phyloP scores from a whole-genome alignment of 495 filamentous ascomycete species.

The Xylaria sp. region DNA sequence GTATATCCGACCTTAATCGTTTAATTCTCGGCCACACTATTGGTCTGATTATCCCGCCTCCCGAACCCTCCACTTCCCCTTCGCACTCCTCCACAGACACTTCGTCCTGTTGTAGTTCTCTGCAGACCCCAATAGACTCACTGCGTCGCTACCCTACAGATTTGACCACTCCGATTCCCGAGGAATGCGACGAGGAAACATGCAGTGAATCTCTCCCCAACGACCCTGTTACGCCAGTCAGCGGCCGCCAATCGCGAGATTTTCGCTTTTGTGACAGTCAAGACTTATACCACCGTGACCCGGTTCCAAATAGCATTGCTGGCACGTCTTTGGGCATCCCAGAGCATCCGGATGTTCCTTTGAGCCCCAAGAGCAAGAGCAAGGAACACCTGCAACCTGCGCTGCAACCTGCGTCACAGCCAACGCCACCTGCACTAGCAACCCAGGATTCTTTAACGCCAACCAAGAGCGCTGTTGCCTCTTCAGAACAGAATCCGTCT shows the following conservation, averaged over 20 bases:
- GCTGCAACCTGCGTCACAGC: constrained; percentile 22
- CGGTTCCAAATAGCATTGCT: constrained; percentile 39
- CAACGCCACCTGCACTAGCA: constrained; percentile 29
- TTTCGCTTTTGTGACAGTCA: constrained; percentile 51
- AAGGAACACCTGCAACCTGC: constrained; percentile 34
- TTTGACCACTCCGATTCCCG: constrained; percentile 50
- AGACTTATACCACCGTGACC: constrained; percentile 47
- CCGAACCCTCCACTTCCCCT: constrained; percentile 35
- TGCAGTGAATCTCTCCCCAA: constrained; percentile 52
- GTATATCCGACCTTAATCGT: constrained; percentile 37
- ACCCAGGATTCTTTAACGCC: constrained; percentile 43
- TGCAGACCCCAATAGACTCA: constrained; percentile 36
- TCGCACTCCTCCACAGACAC: constrained; percentile 25
- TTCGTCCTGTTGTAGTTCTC: constrained; percentile 27
- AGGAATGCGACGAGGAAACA: constrained; percentile 56
- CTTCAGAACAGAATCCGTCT: constrained; percentile 28
- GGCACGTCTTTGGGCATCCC: constrained; percentile 30
- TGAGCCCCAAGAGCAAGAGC: constrained; percentile 33
- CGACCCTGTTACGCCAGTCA: constrained; percentile 57
- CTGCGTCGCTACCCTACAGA: constrained; percentile 52
- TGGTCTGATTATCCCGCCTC: constrained; percentile 37
- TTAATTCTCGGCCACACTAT: constrained; percentile 27
- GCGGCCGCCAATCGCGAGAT: constrained; percentile 58
- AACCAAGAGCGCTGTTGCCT: background rate
- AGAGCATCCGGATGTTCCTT: constrained; percentile 34